Percentiles rank a stretch among this genome's conserved stretches.
These are phyloP conservation scores for Trametes hirsuta DNA, from an alignment of 1,284 basidiomycete species.

Conservation along the genomic window DNA sequence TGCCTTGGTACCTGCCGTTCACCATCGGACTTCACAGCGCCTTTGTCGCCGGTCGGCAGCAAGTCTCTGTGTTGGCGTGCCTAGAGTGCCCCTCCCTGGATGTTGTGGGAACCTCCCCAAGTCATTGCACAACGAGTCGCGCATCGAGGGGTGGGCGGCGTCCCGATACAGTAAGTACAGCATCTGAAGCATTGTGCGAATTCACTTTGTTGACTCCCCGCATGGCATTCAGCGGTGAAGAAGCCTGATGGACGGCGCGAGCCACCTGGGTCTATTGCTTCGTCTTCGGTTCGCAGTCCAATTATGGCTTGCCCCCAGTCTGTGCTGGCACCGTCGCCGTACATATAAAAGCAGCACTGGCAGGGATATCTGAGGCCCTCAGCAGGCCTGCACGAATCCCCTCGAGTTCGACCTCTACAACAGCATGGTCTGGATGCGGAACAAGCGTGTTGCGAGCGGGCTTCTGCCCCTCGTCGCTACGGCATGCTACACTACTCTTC, in stretches of 20 bases:
- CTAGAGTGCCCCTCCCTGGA: not conserved
- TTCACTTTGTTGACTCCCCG: slow-evolving; percentile 5
- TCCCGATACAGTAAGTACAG: slow-evolving; percentile 5
- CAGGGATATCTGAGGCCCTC: not conserved
- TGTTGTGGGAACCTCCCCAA: slow-evolving; percentile 1
- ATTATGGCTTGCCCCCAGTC: slow-evolving; percentile 8
- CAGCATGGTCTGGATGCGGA: slow-evolving; percentile 9
- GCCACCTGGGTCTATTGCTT: slow-evolving; percentile 12
- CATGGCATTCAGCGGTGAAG: slow-evolving; percentile 11
- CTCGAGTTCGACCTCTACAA: not conserved
- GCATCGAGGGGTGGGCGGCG: not conserved
- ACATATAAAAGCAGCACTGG: slow-evolving; percentile 15
- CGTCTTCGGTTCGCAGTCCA: slow-evolving; percentile 11
- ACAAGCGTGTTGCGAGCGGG: slow-evolving; percentile 2
- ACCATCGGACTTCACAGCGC: not conserved
- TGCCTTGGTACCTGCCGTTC: not conserved
- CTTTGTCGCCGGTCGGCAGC: not conserved
- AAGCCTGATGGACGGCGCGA: slow-evolving; percentile 14
- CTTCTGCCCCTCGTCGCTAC: slow-evolving; percentile 11
- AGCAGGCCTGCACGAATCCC: slow-evolving; percentile 3
- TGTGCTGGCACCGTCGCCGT: not conserved
- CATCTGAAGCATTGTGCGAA: not conserved
- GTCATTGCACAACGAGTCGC: not conserved
- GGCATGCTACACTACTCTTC: slow-evolving; percentile 10
- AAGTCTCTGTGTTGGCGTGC: not conserved